Percentiles rank a stretch among this genome's conserved stretches.
Conservation (phyloP, 2,329 filamentous ascomycete genomes). For the Aureobasidium sp. region DNA sequence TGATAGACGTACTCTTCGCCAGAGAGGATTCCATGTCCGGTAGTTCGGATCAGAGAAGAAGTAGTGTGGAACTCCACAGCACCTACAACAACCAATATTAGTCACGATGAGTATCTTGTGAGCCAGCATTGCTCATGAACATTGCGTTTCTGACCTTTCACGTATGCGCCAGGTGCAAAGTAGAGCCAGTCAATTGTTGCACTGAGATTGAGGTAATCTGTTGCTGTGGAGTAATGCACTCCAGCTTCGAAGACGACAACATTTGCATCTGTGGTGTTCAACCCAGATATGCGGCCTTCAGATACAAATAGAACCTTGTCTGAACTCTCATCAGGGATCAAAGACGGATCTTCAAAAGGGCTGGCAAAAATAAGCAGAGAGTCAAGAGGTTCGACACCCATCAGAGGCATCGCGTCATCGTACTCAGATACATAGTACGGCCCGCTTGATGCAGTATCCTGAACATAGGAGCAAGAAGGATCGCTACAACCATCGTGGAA, state of each 20-base stretch:
- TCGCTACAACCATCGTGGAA: conserved; percentile 3
- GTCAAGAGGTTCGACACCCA: neutral
- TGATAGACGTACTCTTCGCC: conserved; percentile 4
- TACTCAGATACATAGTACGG: neutral
- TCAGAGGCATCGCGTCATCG: neutral
- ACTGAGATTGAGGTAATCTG: conserved; percentile 1
- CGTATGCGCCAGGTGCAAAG: conserved; percentile 7
- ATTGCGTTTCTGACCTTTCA: neutral
- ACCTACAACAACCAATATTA: neutral
- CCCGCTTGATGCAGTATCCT: neutral
- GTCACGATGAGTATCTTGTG: too few relatives aligned
- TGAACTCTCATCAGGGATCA: neutral
- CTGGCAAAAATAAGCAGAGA: conserved; percentile 4
- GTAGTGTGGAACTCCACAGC: neutral
- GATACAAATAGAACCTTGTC: neutral
- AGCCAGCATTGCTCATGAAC: too few relatives aligned
- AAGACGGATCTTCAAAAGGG: neutral
- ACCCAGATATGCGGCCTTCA: conserved; percentile 3
- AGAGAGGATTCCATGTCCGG: neutral
- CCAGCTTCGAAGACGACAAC: neutral
- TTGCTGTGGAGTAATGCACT: neutral
- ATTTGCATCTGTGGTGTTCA: neutral
- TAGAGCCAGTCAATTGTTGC: conserved; percentile 1
- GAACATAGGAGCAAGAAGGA: conserved; percentile 1
- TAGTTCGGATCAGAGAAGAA: neutral